Base-by-base conservation (phyloP, 2,329 filamentous ascomycete genomes). In the Colletotrichum sp. region DNA sequence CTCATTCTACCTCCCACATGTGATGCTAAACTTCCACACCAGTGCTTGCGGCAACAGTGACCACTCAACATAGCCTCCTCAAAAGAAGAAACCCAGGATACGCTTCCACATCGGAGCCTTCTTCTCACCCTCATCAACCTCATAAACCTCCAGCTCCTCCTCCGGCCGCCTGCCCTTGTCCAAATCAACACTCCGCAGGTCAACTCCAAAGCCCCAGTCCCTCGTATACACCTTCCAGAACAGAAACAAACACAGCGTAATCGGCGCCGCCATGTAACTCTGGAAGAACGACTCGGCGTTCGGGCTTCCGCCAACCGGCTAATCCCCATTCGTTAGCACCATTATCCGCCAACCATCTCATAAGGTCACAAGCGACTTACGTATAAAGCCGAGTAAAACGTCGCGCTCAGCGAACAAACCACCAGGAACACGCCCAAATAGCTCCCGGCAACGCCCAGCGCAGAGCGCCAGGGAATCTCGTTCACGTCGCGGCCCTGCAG, bases 391-490 rank as follows among this genome's bases (percentile, higher is more conserved):
- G 62, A 64, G 24, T 54, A 98, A 85, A 98, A 96, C 81, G 98
- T 95, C 2, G 94, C 94, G 54, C 93, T 81, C 31, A 98, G 88
- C 31, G 98, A 92, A 43, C 96, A 84, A 21, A 89, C 72, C 83
- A 98, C 98, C 81, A 98, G 90, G 34, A 86, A 77, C 70, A 98
- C 88, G 24, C 96, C 96, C 29, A 97, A 73, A 87, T 93, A 98
- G 5, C 95, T 97, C 11, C 96, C 96, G 12, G 89, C 78, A 7
- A 97, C 86, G 70, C 96, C 96, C 5, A 93, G 90, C 80, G 97
- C 94, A 0, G 94, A 94, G 34, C 85, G 87, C 86, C 96, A 98
- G 6, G 95, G 93, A 4, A 98, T 88, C 78, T 98, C 94, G 66
- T 91, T 87, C 34, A 96, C 85, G 18, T 86, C 87, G 80, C 92